phyloP scores from a whole-genome alignment of 371 early-diverging fungal genomes.

The Mortierella sp. region DNA sequence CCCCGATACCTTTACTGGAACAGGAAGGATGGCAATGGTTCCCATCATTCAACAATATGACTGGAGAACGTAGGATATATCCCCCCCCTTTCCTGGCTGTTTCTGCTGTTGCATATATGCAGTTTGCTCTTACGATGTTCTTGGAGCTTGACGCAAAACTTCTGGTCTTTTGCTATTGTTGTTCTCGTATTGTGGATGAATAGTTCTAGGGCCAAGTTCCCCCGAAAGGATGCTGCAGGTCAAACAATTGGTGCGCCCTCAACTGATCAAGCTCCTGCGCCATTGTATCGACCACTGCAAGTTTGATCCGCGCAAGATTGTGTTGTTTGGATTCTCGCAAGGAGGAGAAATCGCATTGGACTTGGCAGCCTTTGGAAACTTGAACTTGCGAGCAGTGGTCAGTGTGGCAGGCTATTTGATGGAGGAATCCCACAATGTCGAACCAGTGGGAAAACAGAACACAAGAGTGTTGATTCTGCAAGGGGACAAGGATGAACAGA shows the following conservation, averaged over 20 bases:
- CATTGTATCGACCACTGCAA: conserved; percentile 60
- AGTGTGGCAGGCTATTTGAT: conserved; percentile 68
- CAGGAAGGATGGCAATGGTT: conserved; percentile 72
- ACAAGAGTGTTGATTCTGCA: conserved; percentile 63
- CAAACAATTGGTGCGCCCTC: conserved; percentile 32
- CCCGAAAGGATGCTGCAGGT: conserved; percentile 57
- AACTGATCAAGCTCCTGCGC: conserved; percentile 50
- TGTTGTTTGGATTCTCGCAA: conserved; percentile 81
- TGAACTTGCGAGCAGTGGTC: conserved; percentile 60
- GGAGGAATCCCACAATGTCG: conserved; percentile 55
- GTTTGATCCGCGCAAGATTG: conserved; percentile 60
- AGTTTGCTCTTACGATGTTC: too few relatives aligned
- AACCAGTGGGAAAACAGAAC: conserved; percentile 5
- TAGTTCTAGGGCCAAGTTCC: conserved; percentile 61
- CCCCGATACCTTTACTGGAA: conserved; percentile 70
- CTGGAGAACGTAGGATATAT: conserved; percentile 69
- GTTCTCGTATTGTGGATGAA: too few relatives aligned
- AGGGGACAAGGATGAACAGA: conserved; percentile 62
- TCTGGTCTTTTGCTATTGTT: too few relatives aligned
- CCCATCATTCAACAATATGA: conserved; percentile 69
- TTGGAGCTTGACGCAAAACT: too few relatives aligned
- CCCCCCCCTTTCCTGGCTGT: too few relatives aligned
- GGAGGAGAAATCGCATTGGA: conserved; percentile 78
- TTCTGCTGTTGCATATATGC: too few relatives aligned
- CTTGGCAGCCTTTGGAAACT: conserved; percentile 62